phyloP scores from a whole-genome alignment of 139 green algal species.

The Picochlorum sp. region DNA sequence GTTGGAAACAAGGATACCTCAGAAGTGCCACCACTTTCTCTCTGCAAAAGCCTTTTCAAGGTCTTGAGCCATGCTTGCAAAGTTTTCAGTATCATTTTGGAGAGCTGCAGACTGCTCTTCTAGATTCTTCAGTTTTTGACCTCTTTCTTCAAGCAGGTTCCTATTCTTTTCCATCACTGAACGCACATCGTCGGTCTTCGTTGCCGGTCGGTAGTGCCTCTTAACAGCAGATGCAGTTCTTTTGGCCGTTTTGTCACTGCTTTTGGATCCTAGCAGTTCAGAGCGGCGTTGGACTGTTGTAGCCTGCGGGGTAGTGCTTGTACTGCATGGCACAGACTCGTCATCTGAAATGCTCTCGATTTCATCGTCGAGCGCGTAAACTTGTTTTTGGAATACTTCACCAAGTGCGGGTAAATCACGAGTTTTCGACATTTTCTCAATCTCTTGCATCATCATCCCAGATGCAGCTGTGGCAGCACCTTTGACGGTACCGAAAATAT shows the following conservation, averaged over 20 bases:
- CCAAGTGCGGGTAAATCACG: not conserved
- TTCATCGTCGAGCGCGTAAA: constrained; percentile 4
- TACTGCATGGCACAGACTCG: not conserved
- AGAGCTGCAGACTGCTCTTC: constrained; percentile 29
- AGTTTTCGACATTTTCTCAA: constrained; percentile 12
- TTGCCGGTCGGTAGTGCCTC: constrained; percentile 24
- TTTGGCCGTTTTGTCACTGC: not conserved
- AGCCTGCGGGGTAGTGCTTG: too few relatives aligned
- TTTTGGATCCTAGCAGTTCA: too few relatives aligned
- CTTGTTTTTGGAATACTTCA: constrained; percentile 20
- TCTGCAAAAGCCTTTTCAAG: constrained; percentile 26
- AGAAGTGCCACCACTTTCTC: constrained; percentile 44
- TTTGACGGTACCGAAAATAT: constrained; percentile 6
- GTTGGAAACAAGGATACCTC: not conserved
- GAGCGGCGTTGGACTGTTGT: too few relatives aligned
- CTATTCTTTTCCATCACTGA: constrained; percentile 34
- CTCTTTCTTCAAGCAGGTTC: constrained; percentile 30
- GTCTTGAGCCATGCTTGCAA: constrained; percentile 29
- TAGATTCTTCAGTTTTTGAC: constrained; percentile 33
- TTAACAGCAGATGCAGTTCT: constrained; percentile 34
- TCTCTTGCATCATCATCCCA: constrained; percentile 9
- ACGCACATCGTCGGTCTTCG: constrained; percentile 3
- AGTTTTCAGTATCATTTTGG: constrained; percentile 34
- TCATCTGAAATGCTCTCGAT: constrained; percentile 26
- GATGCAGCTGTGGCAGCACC: constrained; percentile 6